Evolutionary conservation across 192 early-diverging fungal species (phyloP), one percentile per base, ranked within the genome.

Genomic region (Podila horticola): DNA sequence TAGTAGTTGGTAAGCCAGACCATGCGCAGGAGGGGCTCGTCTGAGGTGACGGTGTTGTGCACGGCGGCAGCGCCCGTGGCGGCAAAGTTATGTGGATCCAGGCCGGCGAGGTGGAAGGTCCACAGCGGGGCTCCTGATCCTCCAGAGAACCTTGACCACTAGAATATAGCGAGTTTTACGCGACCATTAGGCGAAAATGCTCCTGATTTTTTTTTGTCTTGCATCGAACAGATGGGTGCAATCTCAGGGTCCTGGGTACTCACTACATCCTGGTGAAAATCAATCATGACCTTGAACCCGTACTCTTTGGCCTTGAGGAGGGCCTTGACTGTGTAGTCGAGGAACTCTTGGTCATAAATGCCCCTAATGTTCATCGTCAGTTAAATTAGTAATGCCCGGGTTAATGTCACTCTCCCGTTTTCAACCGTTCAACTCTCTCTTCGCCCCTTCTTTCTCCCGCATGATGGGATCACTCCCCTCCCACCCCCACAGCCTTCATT

Each of bases 241-340:
- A 28, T 36, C 52, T 12, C 0, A 19, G n/a, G 6, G n/a, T 31
- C 45, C 10, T 28, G 17, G 19, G 9, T 19, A 66, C 82, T 71
- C 75, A 88, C 87, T 41, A 81, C 77, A 51, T 90, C 89, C 62
- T 90, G 89, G 41, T 90, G 89, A 64, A 88, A 88, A 58, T 90
- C 89, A 33, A 90, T 87, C 64, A 86, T 88, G 26, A 88, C 88
- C 59, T 83, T 73, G 33, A 90, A 73, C 1, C 75, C 79, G 68
- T 82, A 77, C 20, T 77, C 63, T 51, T 83, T 79, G 62, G 84
- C 81, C 57, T 84, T 87, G 9, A 77, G 69, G 20, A 90, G 73
- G 4, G 89, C 65, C 20, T 72, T 61, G 13, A 90, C 79, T 0
- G 89, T 75, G 63, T 90, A 90, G 2, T 88, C 86, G 30, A 90